These are phyloP conservation scores for Neocucurbitaria cava DNA, from an alignment of 2,329 filamentous ascomycete species.

Conservation along the genomic window DNA sequence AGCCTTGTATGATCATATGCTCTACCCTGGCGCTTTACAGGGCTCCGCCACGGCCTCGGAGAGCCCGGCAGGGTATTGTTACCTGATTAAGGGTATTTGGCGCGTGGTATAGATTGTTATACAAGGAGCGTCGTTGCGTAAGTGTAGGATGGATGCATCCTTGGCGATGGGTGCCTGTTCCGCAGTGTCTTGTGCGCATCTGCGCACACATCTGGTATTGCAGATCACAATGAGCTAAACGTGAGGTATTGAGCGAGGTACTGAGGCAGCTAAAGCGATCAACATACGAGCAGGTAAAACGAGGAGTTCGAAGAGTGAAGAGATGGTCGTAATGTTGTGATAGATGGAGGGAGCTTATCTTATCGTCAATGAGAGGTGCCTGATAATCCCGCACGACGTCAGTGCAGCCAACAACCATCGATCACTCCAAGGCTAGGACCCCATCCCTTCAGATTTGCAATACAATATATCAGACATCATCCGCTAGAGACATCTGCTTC, in stretches of 20 bases:
- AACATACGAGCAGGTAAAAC: neutral
- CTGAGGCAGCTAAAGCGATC: neutral
- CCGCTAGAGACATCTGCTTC: neutral
- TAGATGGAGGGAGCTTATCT: neutral
- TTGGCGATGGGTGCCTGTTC: neutral
- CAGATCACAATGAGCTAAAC: too few species aligned
- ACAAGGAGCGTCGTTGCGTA: neutral
- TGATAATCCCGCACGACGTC: neutral
- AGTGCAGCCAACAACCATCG: neutral
- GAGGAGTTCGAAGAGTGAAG: neutral
- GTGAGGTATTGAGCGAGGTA: neutral
- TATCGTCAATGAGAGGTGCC: neutral
- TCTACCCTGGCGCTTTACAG: neutral
- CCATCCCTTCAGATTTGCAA: too few species aligned
- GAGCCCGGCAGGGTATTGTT: neutral
- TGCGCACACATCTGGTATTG: too few species aligned
- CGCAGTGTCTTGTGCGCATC: neutral
- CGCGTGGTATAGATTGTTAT: neutral
- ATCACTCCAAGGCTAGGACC: too few species aligned
- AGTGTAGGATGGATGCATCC: neutral
- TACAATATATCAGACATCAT: too few species aligned
- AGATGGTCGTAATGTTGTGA: neutral
- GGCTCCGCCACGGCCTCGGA: neutral
- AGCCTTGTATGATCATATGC: neutral
- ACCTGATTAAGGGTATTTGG: neutral